These are phyloP conservation scores for Gynochthodes officinalis DNA, from an alignment of 257 asterid species.

Conservation along the genomic window DNA sequence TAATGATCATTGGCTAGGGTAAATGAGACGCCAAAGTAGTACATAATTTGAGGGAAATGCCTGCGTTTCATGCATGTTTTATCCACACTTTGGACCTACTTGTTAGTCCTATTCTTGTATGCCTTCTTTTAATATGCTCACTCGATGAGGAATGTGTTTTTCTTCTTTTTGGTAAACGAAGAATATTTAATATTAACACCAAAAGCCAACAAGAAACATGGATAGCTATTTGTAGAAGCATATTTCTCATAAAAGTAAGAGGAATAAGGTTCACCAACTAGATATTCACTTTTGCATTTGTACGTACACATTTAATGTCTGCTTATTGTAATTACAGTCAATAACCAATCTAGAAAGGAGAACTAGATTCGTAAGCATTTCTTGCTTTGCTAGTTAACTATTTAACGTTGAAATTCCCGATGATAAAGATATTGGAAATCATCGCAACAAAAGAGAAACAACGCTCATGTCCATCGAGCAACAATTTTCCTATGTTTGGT, in stretches of 20 bases:
- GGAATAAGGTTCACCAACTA: neutral
- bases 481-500: neutral
- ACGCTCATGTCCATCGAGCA: no score
- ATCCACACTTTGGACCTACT: no score
- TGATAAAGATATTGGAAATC: neutral
- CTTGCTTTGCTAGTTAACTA: neutral
- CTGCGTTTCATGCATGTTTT: no score
- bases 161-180: neutral
- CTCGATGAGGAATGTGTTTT: neutral
- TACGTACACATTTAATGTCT: no score
- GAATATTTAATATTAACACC: neutral
- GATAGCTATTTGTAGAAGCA: neutral
- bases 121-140: neutral
- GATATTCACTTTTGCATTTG: neutral
- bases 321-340: neutral
- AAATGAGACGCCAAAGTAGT: no score
- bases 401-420: neutral
- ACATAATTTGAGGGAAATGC: no score
- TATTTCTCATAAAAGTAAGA: neutral
- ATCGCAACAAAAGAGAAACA: neutral
- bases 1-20: no score
- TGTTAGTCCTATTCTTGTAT: neutral
- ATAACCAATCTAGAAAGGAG: conserved; percentile 1
- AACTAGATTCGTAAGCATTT: conserved; percentile 9
- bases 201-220: neutral